A percentile compares a stretch with the other conserved stretches of the same genome.
phyloP scores from a whole-genome alignment of 441 rosid genomes.

The Mallotus repandus region DNA sequence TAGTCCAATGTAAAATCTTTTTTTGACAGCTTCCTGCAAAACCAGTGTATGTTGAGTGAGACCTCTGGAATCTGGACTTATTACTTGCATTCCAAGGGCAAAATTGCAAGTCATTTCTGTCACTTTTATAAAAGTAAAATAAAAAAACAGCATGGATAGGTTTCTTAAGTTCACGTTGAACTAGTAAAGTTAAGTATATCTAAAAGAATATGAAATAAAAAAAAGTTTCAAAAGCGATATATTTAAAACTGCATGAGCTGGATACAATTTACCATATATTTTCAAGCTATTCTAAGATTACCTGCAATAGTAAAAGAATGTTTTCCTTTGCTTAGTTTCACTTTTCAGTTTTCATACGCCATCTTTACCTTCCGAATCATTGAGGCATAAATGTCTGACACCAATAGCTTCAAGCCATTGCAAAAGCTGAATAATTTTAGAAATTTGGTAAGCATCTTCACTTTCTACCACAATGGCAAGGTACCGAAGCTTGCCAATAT shows the following conservation, averaged over 20 bases:
- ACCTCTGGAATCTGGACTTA: conserved; percentile 2
- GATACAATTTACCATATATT: background rate
- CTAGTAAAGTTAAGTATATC: background rate
- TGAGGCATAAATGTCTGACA: conserved; percentile 62
- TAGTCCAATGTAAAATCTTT: conserved; percentile 20
- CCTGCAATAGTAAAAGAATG: background rate
- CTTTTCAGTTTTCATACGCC: no score
- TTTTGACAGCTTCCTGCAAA: no score
- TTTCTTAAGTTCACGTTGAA: background rate
- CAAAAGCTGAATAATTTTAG: conserved; percentile 55
- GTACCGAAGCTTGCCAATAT: conserved; percentile 50
- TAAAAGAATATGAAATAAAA: conserved; percentile 8
- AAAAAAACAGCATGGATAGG: background rate
- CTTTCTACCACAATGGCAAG: conserved; percentile 71
- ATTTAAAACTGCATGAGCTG: background rate
- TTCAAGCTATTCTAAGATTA: background rate
- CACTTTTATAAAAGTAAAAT: background rate
- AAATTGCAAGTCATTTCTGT: background rate
- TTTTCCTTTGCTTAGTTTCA: background rate
- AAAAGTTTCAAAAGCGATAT: conserved; percentile 5
- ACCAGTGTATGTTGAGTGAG: conserved; percentile 12
- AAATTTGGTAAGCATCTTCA: conserved; percentile 51
- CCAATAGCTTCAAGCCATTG: conserved; percentile 60
- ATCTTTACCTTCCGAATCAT: conserved; percentile 66
- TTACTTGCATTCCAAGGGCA: background rate